These are phyloP conservation scores for Theileria orientalis DNA, from an alignment of 169 alveolate genomes.

Conservation along the genomic window DNA sequence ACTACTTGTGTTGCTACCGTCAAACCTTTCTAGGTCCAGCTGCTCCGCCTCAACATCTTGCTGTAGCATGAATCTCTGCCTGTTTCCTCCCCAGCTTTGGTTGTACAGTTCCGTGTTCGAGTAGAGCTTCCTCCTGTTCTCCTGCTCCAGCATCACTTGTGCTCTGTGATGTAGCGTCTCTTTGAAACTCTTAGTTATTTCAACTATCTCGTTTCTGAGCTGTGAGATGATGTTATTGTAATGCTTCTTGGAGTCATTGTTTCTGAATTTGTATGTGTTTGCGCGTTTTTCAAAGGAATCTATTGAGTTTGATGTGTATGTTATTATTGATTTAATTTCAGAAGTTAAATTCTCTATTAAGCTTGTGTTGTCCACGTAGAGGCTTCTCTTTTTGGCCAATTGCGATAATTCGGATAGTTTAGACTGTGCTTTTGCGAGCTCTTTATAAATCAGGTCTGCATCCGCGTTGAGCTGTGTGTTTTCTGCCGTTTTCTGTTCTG, in stretches of 20 bases:
- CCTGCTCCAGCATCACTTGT: conserved; percentile 73
- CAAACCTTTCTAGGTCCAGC: conserved; percentile 62
- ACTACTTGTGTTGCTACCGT: not conserved
- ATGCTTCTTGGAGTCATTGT: conserved; percentile 46
- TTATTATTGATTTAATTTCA: conserved; percentile 50
- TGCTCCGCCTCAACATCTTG: conserved; percentile 49
- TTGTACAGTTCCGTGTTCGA: conserved; percentile 48
- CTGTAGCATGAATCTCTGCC: conserved; percentile 50
- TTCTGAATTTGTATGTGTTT: conserved; percentile 6
- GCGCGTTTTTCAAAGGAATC: conserved; percentile 31
- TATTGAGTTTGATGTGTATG: conserved; percentile 27
- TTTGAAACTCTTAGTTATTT: conserved; percentile 69
- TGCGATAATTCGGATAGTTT: conserved; percentile 38
- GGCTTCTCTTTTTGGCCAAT: conserved; percentile 54
- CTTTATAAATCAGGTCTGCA: conserved; percentile 31
- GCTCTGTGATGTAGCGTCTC: conserved; percentile 72
- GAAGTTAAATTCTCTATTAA: conserved; percentile 47
- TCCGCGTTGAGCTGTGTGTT: conserved; percentile 43
- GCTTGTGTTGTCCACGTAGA: conserved; percentile 59
- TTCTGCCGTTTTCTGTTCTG: conserved; percentile 9
- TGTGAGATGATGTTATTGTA: conserved; percentile 49
- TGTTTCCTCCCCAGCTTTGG: conserved; percentile 1
- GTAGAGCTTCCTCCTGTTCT: conserved; percentile 70
- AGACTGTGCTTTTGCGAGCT: conserved; percentile 20
- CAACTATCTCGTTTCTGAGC: conserved; percentile 42